These are phyloP conservation scores for Ophiostoma ips DNA, from an alignment of 2,329 filamentous ascomycete species.

Conservation along the genomic window DNA sequence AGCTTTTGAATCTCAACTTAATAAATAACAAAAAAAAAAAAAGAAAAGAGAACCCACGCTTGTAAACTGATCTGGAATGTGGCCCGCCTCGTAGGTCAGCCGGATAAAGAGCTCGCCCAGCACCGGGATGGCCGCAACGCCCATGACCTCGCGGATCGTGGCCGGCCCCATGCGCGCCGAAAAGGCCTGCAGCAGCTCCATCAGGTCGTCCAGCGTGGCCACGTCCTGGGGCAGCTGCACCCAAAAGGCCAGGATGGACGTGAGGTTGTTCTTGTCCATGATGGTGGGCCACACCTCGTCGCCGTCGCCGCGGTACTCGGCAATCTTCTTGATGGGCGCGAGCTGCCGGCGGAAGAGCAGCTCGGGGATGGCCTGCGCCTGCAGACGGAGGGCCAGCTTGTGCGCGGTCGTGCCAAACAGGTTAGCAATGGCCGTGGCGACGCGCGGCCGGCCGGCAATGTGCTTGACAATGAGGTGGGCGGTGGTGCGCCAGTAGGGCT, in stretches of 20 bases:
- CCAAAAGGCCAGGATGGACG: conserved; percentile 36
- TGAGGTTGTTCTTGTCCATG: conserved; percentile 42
- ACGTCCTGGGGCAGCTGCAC: conserved; percentile 9
- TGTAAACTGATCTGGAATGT: conserved; percentile 6
- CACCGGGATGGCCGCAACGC: conserved; percentile 9
- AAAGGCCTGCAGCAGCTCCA: conserved; percentile 9
- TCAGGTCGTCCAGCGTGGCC: conserved; percentile 11
- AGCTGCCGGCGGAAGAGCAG: conserved; percentile 67
- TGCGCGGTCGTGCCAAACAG: conserved; percentile 62
- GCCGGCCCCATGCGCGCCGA: conserved; percentile 9
- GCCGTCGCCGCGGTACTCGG: conserved; percentile 55
- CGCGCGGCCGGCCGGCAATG: conserved; percentile 65
- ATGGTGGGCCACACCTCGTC: conserved; percentile 43
- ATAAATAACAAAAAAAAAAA: neutral
- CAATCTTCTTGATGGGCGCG: conserved; percentile 54
- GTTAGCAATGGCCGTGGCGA: conserved; percentile 67
- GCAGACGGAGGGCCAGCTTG: conserved; percentile 61
- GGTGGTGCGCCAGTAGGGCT: conserved; percentile 78
- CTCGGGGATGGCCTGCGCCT: conserved; percentile 72
- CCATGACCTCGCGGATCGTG: conserved; percentile 12
- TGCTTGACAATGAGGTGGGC: conserved; percentile 75
- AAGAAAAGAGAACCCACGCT: no score
- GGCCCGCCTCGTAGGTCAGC: conserved; percentile 4
- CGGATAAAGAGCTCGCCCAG: conserved; percentile 13
- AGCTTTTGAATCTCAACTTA: no score